phyloP scores from a whole-genome alignment of 352 stramenopile genomes.

The Phytophthora pisi region DNA sequence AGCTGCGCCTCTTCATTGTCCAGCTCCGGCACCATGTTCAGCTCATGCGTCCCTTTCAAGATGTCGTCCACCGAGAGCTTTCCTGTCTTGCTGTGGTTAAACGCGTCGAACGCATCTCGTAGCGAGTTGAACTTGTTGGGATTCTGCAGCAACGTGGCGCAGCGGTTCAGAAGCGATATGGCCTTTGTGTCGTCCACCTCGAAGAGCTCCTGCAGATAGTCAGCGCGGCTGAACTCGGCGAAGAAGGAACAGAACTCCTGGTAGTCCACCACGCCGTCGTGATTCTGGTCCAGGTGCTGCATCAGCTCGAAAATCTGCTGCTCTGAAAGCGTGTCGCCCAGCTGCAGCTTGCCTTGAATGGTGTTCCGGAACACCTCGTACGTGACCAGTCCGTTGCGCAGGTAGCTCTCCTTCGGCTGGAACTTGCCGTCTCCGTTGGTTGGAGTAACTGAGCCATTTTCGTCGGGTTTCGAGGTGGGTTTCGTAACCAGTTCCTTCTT shows the following conservation, averaged over 20 bases:
- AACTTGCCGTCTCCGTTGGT: slow-evolving; percentile 18
- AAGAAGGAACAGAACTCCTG: slow-evolving; percentile 92
- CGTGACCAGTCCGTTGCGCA: slow-evolving; percentile 61
- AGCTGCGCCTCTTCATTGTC: slow-evolving; percentile 53
- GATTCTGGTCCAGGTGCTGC: slow-evolving; percentile 91
- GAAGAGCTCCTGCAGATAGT: slow-evolving; percentile 80
- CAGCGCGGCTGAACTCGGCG: slow-evolving; percentile 70
- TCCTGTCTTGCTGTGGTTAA: slow-evolving; percentile 49
- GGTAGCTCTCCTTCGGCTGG: slow-evolving; percentile 44
- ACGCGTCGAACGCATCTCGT: slow-evolving; percentile 60
- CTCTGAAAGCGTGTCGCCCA: slow-evolving; percentile 74
- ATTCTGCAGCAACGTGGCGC: slow-evolving; percentile 51
- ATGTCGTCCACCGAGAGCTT: slow-evolving; percentile 59
- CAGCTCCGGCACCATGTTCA: slow-evolving; percentile 58
- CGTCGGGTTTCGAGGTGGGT: slow-evolving; percentile 11
- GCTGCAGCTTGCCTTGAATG: slow-evolving; percentile 63
- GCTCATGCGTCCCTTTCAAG: slow-evolving; percentile 48
- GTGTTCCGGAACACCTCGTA: slow-evolving; percentile 83
- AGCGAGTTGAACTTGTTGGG: slow-evolving; percentile 54
- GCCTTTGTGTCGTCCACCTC: slow-evolving; percentile 76
- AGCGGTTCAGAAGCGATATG: slow-evolving; percentile 74
- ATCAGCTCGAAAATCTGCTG: slow-evolving; percentile 94
- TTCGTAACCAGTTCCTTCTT: slow-evolving; percentile 27
- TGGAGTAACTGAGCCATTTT: not conserved
- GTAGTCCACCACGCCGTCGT: slow-evolving; percentile 90